A percentile compares a stretch with the other conserved stretches of the same genome.
Conservation (phyloP, 805 yeast species). For the Ogataea trehaloabstinens region DNA sequence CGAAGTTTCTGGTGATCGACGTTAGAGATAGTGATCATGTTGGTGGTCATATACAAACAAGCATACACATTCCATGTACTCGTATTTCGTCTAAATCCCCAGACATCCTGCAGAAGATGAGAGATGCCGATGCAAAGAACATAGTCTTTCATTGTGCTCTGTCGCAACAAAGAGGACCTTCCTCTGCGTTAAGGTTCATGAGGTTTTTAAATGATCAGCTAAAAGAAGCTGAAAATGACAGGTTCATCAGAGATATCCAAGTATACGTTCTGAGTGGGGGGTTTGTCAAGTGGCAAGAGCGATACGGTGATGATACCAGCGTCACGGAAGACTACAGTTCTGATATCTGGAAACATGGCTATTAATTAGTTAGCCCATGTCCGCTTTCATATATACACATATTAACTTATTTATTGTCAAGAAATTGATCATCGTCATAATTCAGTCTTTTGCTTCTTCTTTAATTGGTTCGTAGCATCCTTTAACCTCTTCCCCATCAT, state of each 20-base stretch:
- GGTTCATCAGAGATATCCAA: slow-evolving; percentile 34
- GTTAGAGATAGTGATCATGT: slow-evolving; percentile 81
- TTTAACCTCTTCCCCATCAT: slow-evolving; percentile 60
- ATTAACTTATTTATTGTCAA: no score
- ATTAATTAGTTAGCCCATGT: no score
- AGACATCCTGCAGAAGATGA: slow-evolving; percentile 36
- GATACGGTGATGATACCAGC: slow-evolving; percentile 61
- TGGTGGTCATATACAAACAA: slow-evolving; percentile 68
- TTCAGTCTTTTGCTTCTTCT: no score
- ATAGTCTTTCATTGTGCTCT: slow-evolving; percentile 89
- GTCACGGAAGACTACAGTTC: slow-evolving; percentile 63
- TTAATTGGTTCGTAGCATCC: slow-evolving; percentile 53
- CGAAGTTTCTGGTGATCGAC: slow-evolving; percentile 61
- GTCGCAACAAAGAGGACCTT: slow-evolving; percentile 90
- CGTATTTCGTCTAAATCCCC: slow-evolving; percentile 40
- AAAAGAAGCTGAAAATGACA: slow-evolving; percentile 19
- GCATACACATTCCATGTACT: slow-evolving; percentile 55
- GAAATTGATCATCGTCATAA: no score
- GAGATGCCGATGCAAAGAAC: slow-evolving; percentile 37
- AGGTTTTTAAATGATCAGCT: slow-evolving; percentile 40
- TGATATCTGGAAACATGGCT: slow-evolving; percentile 35
- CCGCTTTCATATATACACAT: slow-evolving; percentile 1
- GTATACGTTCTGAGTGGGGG: slow-evolving; percentile 84
- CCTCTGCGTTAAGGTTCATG: slow-evolving; percentile 66
- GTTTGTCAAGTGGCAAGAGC: slow-evolving; percentile 76